phyloP scores from a whole-genome alignment of 352 stramenopile species.

The Globisporangium paddicum region DNA sequence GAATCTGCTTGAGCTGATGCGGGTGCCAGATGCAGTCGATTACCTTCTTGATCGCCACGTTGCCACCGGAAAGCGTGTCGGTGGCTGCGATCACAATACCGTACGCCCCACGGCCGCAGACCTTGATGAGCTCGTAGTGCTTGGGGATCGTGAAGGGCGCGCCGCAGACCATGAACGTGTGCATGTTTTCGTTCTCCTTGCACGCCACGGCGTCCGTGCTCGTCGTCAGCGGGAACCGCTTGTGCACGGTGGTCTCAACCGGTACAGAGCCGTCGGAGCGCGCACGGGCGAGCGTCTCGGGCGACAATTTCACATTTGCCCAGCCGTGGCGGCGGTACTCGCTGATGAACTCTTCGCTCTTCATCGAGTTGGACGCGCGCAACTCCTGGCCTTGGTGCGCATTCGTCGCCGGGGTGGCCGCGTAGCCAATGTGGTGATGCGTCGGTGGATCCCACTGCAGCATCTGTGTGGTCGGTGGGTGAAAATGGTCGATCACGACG shows the following conservation, averaged over 20 bases:
- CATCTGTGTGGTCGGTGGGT: slow-evolving; percentile 68
- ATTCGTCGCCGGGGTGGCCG: slow-evolving; percentile 22
- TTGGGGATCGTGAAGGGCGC: slow-evolving; percentile 81
- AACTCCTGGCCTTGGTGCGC: slow-evolving; percentile 14
- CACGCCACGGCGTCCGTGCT: slow-evolving; percentile 57
- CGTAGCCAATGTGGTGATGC: slow-evolving; percentile 19
- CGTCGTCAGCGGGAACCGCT: slow-evolving; percentile 30
- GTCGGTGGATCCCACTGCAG: slow-evolving; percentile 57
- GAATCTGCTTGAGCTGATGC: slow-evolving; percentile 86
- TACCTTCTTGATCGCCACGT: slow-evolving; percentile 90
- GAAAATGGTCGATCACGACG: slow-evolving; percentile 64
- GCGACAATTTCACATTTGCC: slow-evolving; percentile 77
- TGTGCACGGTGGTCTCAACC: slow-evolving; percentile 29
- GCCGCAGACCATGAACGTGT: slow-evolving; percentile 89
- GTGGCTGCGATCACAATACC: slow-evolving; percentile 88
- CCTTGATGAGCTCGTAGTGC: slow-evolving; percentile 88
- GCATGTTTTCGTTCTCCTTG: slow-evolving; percentile 85
- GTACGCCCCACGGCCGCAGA: slow-evolving; percentile 84
- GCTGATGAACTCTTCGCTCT: slow-evolving; percentile 37
- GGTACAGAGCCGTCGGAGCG: slow-evolving; percentile 51
- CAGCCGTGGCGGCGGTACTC: slow-evolving; percentile 63
- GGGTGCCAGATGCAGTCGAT: slow-evolving; percentile 90
- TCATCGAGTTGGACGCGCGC: slow-evolving; percentile 12
- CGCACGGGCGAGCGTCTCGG: slow-evolving; percentile 45
- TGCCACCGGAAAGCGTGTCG: slow-evolving; percentile 72